These are phyloP conservation scores for Eucalyptus pauciflora DNA, from an alignment of 345 rosid species.

Conservation along the genomic window DNA sequence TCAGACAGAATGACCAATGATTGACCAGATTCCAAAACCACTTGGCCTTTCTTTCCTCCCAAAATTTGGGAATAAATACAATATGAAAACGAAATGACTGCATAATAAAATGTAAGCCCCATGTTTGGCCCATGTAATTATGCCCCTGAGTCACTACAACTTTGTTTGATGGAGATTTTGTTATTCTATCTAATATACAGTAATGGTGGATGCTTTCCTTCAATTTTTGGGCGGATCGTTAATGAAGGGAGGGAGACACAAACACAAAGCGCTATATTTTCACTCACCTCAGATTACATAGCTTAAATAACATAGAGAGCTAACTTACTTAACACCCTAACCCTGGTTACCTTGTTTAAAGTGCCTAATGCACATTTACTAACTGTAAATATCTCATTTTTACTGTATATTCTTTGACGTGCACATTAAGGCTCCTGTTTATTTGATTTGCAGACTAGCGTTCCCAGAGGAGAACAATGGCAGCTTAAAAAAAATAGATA, in stretches of 20 bases:
- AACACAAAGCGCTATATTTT: neutral
- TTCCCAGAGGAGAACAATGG: slow-evolving; percentile 72
- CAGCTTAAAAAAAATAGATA: slow-evolving; percentile 64
- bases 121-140: neutral
- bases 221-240: neutral
- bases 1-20: neutral
- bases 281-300: neutral
- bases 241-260: neutral
- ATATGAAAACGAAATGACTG: neutral
- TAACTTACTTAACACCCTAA: neutral
- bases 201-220: neutral
- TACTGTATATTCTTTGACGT: neutral
- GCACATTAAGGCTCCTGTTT: neutral
- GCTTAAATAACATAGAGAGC: neutral
- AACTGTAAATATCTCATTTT: neutral
- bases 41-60: neutral
- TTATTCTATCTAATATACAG: neutral
- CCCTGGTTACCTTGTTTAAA: neutral
- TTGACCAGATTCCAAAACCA: neutral
- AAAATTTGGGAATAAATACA: neutral
- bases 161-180: neutral
- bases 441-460: slow-evolving; percentile 34
- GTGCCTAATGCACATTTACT: neutral
- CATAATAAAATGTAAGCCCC: neutral
- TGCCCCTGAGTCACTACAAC: neutral